Percentiles rank a stretch among this genome's conserved stretches.
Evolutionary conservation across 352 stramenopile genomes (phyloP).

Genomic region (Globisporangium alternatum): DNA sequence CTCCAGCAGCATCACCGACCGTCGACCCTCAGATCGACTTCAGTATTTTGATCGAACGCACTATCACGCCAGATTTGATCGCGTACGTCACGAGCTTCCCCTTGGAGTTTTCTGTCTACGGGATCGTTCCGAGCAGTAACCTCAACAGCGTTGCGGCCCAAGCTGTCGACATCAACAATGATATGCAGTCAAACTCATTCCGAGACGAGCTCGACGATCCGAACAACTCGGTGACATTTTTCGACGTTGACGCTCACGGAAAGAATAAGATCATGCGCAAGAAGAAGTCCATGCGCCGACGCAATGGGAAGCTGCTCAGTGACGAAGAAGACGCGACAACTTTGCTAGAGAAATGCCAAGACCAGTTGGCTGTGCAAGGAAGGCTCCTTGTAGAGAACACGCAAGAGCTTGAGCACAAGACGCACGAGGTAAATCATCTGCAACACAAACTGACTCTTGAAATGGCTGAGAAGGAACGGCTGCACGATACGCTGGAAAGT

Average conservation of each 20-base stretch:
- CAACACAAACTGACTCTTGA: conserved; percentile 33
- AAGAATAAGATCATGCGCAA: conserved; percentile 37
- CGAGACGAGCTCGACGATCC: conserved; percentile 24
- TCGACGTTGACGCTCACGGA: conserved; percentile 42
- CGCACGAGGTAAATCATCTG: conserved; percentile 39
- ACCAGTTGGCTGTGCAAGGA: conserved; percentile 55
- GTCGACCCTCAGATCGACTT: conserved; percentile 67
- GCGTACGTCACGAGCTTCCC: conserved; percentile 37
- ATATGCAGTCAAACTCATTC: conserved; percentile 14
- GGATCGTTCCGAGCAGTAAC: conserved; percentile 76
- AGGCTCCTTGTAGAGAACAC: conserved; percentile 57
- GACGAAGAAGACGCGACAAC: conserved; percentile 30
- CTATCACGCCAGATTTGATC: conserved; percentile 51
- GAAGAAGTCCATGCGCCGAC: conserved; percentile 45
- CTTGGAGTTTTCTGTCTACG: conserved; percentile 58
- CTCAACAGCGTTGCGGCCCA: conserved; percentile 67
- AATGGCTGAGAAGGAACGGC: conserved; percentile 24
- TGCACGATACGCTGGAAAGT: conserved; percentile 45
- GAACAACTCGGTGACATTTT: conserved; percentile 41
- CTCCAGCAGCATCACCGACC: conserved; percentile 37
- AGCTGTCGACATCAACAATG: conserved; percentile 29
- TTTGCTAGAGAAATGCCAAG: conserved; percentile 37
- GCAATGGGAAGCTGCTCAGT: conserved; percentile 27
- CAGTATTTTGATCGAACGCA: conserved; percentile 45
- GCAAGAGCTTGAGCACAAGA: conserved; percentile 57